Conservation (phyloP, 2,329 filamentous ascomycete species). For the Lachnum nothofagi region DNA sequence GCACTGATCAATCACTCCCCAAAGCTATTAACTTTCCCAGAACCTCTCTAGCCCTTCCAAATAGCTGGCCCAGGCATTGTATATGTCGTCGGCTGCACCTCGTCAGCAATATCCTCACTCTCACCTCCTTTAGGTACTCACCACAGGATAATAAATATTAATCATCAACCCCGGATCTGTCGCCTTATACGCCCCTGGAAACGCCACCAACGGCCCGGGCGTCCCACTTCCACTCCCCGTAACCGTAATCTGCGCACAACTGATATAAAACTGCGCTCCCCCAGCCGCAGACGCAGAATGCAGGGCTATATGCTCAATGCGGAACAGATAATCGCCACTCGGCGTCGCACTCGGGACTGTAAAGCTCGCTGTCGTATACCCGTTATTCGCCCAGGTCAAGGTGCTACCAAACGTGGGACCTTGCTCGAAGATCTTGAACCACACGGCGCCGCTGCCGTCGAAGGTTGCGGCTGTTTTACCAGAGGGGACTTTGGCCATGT, state of each 20-base stretch:
- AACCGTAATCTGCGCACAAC: slow-evolving; percentile 38
- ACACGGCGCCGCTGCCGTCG: slow-evolving; percentile 15
- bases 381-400: not conserved
- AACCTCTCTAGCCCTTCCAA: slow-evolving; percentile 25
- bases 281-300: slow-evolving; percentile 5
- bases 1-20: too few relatives aligned
- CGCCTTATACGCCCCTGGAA: slow-evolving; percentile 33
- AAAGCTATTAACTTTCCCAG: too few relatives aligned
- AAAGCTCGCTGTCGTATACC: not conserved
- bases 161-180: slow-evolving; percentile 29
- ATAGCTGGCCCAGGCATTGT: slow-evolving; percentile 25
- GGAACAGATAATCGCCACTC: slow-evolving; percentile 33
- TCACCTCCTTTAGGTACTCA: slow-evolving; percentile 9
- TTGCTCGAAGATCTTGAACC: slow-evolving; percentile 20
- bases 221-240: slow-evolving; percentile 35
- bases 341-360: slow-evolving; percentile 24
- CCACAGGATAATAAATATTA: slow-evolving; percentile 33
- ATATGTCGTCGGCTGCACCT: slow-evolving; percentile 24
- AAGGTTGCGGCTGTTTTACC: slow-evolving; percentile 5
- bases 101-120: slow-evolving; percentile 3
- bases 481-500: slow-evolving; percentile 12
- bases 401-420: not conserved
- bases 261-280: slow-evolving; percentile 25
- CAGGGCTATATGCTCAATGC: slow-evolving; percentile 31
- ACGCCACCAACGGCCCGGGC: slow-evolving; percentile 30